Evolutionary conservation across 2,329 filamentous ascomycete species (phyloP).

Genomic region (Trichoderma asperellum): DNA sequence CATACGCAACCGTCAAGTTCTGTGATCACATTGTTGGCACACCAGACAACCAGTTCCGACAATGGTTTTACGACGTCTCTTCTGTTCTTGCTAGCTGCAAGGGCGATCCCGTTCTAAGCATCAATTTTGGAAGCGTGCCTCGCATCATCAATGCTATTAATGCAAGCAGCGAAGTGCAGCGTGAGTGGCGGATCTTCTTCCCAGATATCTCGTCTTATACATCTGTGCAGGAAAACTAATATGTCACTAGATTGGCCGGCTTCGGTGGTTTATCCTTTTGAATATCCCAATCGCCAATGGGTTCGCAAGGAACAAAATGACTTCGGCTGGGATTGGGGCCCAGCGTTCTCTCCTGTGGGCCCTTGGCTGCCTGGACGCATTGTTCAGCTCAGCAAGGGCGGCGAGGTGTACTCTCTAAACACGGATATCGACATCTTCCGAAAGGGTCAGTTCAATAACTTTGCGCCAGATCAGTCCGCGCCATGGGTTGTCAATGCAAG

Average conservation of each 20-base stretch:
- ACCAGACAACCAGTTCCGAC: constrained; percentile 66
- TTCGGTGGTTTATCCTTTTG: constrained; percentile 29
- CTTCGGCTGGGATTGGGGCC: constrained; percentile 69
- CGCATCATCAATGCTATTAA: constrained; percentile 30
- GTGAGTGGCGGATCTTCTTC: neutral
- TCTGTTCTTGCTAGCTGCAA: constrained; percentile 41
- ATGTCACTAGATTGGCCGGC: constrained; percentile 20
- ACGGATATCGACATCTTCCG: constrained; percentile 62
- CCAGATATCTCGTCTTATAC: neutral
- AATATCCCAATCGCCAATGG: constrained; percentile 32
- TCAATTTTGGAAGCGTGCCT: constrained; percentile 35
- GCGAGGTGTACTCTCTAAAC: constrained; percentile 42
- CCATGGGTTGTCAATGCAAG: constrained; percentile 66
- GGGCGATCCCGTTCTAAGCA: constrained; percentile 27
- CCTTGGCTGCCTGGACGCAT: constrained; percentile 64
- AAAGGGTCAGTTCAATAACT: constrained; percentile 60
- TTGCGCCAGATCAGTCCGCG: constrained; percentile 59
- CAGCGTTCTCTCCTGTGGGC: constrained; percentile 64
- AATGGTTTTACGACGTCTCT: constrained; percentile 63
- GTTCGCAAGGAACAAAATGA: constrained; percentile 65
- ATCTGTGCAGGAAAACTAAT: neutral
- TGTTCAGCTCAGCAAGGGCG: constrained; percentile 49
- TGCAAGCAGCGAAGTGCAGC: constrained; percentile 16
- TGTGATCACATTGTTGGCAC: constrained; percentile 58
- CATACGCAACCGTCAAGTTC: constrained; percentile 59